These are phyloP conservation scores for Botrytis deweyae DNA, from an alignment of 2,329 filamentous ascomycete species.

Conservation along the genomic window DNA sequence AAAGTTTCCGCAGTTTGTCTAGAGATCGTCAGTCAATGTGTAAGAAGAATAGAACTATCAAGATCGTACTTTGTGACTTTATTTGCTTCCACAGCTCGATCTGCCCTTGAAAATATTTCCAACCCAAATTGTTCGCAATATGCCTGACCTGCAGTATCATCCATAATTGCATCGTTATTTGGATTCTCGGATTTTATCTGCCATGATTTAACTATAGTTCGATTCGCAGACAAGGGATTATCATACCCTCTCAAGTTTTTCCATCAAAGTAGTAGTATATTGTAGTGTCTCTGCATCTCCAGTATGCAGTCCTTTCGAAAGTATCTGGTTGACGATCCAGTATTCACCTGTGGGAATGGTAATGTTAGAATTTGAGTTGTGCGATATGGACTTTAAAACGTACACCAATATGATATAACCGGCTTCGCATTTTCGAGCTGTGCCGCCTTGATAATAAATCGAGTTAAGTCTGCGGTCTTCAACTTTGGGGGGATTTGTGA, in stretches of 20 bases:
- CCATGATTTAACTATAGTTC: constrained; percentile 15
- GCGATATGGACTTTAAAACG: constrained; percentile 40
- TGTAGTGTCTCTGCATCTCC: constrained; percentile 72
- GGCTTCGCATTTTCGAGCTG: constrained; percentile 86
- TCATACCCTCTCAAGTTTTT: constrained; percentile 76
- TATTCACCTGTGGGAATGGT: constrained; percentile 69
- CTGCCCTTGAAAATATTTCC: constrained; percentile 81
- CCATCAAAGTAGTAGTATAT: constrained; percentile 84
- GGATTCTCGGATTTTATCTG: constrained; percentile 71
- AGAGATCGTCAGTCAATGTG: background rate
- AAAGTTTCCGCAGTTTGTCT: constrained; percentile 88
- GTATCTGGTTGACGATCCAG: constrained; percentile 89
- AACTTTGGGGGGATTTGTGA: constrained; percentile 68
- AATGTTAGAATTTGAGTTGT: constrained; percentile 25
- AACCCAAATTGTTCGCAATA: constrained; percentile 94
- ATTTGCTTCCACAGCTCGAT: constrained; percentile 77
- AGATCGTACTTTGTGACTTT: constrained; percentile 77
- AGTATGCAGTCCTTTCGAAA: constrained; percentile 75
- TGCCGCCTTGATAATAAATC: constrained; percentile 77
- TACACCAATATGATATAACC: constrained; percentile 94
- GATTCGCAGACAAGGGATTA: background rate
- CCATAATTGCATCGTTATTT: constrained; percentile 77
- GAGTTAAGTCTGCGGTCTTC: constrained; percentile 76
- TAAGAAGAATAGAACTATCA: background rate
- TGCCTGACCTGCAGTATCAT: constrained; percentile 82